Conservation (phyloP, 1,284 basidiomycete species). For the Golubevia sp. region DNA sequence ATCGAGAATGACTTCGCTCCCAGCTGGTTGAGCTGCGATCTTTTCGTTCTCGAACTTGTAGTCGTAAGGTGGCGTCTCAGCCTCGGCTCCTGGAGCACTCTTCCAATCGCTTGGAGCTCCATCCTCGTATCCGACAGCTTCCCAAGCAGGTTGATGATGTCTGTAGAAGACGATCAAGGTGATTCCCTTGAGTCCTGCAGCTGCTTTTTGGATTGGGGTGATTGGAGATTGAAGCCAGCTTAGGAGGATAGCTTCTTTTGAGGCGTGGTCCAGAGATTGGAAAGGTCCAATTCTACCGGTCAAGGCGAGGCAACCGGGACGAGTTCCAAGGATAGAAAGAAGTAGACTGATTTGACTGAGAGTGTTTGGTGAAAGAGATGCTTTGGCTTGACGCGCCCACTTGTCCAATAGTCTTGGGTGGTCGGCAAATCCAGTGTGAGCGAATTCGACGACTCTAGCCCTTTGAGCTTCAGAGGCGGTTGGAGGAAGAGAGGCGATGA, state of each 20-base stretch:
- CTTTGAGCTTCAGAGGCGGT: conserved; percentile 37
- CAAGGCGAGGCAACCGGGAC: conserved; percentile 43
- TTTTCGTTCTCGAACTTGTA: conserved; percentile 55
- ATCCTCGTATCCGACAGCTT: conserved; percentile 53
- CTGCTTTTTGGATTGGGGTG: conserved; percentile 45
- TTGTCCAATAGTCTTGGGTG: conserved; percentile 37
- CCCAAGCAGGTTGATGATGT: conserved; percentile 37
- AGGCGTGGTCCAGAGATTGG: conserved; percentile 24
- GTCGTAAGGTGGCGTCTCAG: conserved; percentile 20
- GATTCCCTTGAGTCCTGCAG: conserved; percentile 42
- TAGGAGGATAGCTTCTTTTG: conserved; percentile 26
- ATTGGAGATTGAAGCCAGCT: conserved; percentile 41
- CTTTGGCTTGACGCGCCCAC: conserved; percentile 33
- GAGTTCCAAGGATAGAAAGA: conserved; percentile 39
- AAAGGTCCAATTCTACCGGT: conserved; percentile 49
- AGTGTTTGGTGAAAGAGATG: conserved; percentile 34
- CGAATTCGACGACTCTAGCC: conserved; percentile 34
- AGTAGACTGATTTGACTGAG: conserved; percentile 36
- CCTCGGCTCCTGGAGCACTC: conserved; percentile 12
- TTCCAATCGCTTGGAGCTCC: conserved; percentile 44
- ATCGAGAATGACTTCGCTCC: conserved; percentile 37
- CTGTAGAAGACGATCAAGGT: conserved; percentile 48
- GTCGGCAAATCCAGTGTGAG: conserved; percentile 35
- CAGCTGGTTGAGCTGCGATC: conserved; percentile 26
- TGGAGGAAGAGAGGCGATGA: conserved; percentile 36